Evolutionary conservation across 208 protist genomes (phyloP).

Genomic region (Lotmaria passim): DNA sequence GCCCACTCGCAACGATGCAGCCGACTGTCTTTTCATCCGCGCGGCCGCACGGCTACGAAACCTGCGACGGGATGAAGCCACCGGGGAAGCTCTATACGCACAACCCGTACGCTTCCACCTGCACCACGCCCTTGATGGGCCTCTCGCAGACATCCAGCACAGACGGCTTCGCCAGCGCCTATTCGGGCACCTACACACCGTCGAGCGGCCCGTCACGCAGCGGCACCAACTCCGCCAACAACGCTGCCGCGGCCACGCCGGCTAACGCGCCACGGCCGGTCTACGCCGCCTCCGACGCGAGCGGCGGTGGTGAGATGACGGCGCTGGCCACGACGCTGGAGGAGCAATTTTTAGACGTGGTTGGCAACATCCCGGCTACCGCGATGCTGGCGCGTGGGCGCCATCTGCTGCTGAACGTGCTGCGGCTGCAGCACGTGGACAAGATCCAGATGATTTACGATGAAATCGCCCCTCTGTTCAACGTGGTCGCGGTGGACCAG

Average conservation of each 20-base stretch:
- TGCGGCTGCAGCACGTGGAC: slow-evolving; percentile 67
- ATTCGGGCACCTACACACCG: slow-evolving; percentile 3
- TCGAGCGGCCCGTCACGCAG: neutral
- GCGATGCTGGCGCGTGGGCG: slow-evolving; percentile 63
- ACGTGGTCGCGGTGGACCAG: slow-evolving; percentile 60
- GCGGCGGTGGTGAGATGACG: slow-evolving; percentile 13
- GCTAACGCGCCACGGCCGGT: slow-evolving; percentile 2
- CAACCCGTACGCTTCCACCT: slow-evolving; percentile 76
- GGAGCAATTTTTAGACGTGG: slow-evolving; percentile 51
- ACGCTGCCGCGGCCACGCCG: neutral
- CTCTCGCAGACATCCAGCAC: slow-evolving; percentile 32
- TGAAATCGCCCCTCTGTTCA: slow-evolving; percentile 67
- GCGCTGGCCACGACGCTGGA: slow-evolving; percentile 38
- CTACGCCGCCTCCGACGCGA: slow-evolving; percentile 20
- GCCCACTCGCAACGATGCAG: slow-evolving; percentile 6
- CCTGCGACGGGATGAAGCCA: slow-evolving; percentile 3
- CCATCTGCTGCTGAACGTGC: slow-evolving; percentile 56
- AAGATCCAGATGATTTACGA: slow-evolving; percentile 60
- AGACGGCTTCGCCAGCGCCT: slow-evolving; percentile 22
- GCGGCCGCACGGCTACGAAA: slow-evolving; percentile 22
- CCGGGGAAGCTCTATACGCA: slow-evolving; percentile 53
- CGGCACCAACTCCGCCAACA: neutral
- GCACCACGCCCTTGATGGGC: slow-evolving; percentile 12
- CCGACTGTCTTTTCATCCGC: neutral
- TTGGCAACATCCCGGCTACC: slow-evolving; percentile 52